Conservation (phyloP, 495 filamentous ascomycete species). For the Massariosphaeria phaeospora region DNA sequence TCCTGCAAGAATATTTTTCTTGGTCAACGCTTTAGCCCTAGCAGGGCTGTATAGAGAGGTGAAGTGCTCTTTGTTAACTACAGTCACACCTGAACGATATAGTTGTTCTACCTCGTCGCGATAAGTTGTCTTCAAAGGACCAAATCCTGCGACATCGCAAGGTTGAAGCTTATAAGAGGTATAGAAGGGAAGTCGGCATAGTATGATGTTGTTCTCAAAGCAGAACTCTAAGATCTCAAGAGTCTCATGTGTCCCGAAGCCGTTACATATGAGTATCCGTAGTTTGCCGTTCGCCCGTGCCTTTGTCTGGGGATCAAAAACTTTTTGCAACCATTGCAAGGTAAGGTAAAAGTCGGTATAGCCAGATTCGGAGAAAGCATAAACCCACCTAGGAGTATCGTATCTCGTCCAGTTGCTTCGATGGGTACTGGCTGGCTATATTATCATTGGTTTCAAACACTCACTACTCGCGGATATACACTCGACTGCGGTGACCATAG, state of each 20-base stretch:
- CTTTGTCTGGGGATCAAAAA: conserved; percentile 5
- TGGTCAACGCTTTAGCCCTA: not conserved
- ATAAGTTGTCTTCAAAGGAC: not conserved
- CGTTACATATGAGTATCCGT: too few species aligned
- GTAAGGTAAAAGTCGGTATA: not conserved
- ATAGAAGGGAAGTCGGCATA: not conserved
- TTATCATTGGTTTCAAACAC: conserved; percentile 1
- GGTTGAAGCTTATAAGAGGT: not conserved
- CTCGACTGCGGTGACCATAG: not conserved
- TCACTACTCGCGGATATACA: not conserved
- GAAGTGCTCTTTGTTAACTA: not conserved
- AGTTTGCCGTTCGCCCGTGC: not conserved
- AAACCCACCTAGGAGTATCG: not conserved
- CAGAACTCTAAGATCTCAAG: conserved; percentile 3
- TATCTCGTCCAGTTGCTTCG: not conserved
- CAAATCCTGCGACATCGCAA: conserved; percentile 2
- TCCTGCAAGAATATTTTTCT: conserved; percentile 3
- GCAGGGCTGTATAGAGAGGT: conserved; percentile 5
- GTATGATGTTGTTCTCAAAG: not conserved
- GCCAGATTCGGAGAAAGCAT: not conserved
- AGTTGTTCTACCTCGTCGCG: not conserved
- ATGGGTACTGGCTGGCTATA: not conserved
- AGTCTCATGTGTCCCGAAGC: conserved; percentile 1
- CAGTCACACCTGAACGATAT: not conserved
- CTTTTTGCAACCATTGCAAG: not conserved